These are phyloP conservation scores for Aquilaria agallochum DNA, from an alignment of 441 rosid species.

Conservation along the genomic window DNA sequence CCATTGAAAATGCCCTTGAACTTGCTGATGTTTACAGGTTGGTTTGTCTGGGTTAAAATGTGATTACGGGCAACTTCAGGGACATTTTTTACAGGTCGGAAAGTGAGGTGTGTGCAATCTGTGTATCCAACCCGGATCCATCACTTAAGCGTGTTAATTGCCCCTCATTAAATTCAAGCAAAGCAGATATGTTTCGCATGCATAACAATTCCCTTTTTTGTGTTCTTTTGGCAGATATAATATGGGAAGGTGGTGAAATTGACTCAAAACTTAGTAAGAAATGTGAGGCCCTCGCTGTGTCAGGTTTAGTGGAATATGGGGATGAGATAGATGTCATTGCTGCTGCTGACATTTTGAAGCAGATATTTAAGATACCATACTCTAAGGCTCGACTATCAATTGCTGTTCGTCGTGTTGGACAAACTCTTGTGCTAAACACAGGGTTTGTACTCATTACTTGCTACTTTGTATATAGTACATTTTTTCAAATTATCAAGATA, in stretches of 20 bases:
- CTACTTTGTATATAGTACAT: neutral
- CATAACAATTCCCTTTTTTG: neutral
- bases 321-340: constrained; percentile 95
- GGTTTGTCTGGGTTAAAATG: no score
- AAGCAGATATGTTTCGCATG: no score
- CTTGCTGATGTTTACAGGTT: no score
- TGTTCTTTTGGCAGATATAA: constrained; percentile 46
- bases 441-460: constrained; percentile 49
- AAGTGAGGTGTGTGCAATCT: no score
- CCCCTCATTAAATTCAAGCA: no score
- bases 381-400: constrained; percentile 89
- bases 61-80: no score
- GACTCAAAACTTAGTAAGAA: constrained; percentile 64
- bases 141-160: no score
- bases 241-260: constrained; percentile 59
- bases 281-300: constrained; percentile 90
- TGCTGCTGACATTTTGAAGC: constrained; percentile 87
- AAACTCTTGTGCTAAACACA: constrained; percentile 81
- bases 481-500: neutral
- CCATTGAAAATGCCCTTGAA: no score
- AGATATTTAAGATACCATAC: constrained; percentile 93
- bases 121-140: no score
- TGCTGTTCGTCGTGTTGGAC: constrained; percentile 90
- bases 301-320: constrained; percentile 90
- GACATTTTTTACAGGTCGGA: no score